A percentile compares a stretch with the other conserved stretches of the same genome.
Conservation (phyloP, 1,284 basidiomycete species). For the Fomitopsis pinicola region DNA sequence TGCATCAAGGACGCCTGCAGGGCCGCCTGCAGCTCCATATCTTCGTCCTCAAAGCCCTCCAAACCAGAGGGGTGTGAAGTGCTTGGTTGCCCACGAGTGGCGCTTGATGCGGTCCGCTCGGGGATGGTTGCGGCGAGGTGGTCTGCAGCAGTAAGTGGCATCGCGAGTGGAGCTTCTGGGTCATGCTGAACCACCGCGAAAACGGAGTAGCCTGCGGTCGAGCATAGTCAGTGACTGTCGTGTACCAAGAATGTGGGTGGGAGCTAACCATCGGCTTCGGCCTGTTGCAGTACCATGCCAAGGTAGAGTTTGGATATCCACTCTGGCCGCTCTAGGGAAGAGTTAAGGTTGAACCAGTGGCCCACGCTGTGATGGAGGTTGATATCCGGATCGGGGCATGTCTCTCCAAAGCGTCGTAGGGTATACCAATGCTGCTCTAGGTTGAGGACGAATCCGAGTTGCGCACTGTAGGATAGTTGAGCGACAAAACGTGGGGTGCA, state of each 20-base stretch:
- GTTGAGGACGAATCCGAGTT: conserved; percentile 89
- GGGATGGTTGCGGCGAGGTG: conserved; percentile 56
- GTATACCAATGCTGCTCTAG: conserved; percentile 88
- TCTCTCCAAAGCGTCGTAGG: conserved; percentile 74
- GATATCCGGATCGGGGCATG: conserved; percentile 30
- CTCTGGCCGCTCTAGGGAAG: conserved; percentile 65
- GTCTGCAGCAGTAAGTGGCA: conserved; percentile 65
- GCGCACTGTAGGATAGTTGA: conserved; percentile 46
- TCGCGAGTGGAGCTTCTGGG: conserved; percentile 38
- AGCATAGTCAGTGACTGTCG: too few relatives aligned
- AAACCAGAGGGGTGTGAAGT: conserved; percentile 17
- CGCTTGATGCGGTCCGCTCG: conserved; percentile 37
- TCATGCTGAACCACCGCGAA: conserved; percentile 71
- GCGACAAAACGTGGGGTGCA: not conserved
- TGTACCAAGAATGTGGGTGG: too few relatives aligned
- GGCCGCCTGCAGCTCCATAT: conserved; percentile 82
- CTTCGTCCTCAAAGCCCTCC: conserved; percentile 72
- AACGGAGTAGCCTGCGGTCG: conserved; percentile 75
- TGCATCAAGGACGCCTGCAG: conserved; percentile 70
- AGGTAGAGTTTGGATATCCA: conserved; percentile 85
- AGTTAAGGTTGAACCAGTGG: conserved; percentile 93
- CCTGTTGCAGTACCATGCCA: conserved; percentile 82
- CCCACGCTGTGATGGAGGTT: conserved; percentile 47
- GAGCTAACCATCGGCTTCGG: conserved; percentile 70
- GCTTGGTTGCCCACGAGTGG: conserved; percentile 1